Evolutionary conservation across 176 grass and related monocot genomes (phyloP).

Genomic region (Oryza nivara): DNA sequence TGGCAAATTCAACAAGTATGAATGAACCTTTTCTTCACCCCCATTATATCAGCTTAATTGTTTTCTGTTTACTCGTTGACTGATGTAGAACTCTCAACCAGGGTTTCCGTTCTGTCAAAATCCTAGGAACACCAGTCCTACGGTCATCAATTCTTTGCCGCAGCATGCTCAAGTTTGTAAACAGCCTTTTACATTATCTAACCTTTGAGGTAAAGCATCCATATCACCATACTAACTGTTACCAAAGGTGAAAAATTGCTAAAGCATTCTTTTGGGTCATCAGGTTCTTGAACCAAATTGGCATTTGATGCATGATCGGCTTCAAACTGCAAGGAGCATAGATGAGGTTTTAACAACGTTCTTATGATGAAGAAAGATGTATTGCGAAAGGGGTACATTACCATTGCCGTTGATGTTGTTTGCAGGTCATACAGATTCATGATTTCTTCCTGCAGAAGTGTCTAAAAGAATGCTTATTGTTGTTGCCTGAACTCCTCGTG

Average conservation of each 20-base stretch:
- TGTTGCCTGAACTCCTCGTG: constrained; percentile 87
- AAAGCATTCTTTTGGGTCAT: constrained; percentile 16
- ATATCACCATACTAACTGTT: constrained; percentile 39
- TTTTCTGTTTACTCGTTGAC: constrained; percentile 30
- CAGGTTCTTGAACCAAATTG: constrained; percentile 99
- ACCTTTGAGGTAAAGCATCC: constrained; percentile 87
- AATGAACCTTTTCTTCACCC: constrained; percentile 10
- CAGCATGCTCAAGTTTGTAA: constrained; percentile 97
- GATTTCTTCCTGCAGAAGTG: constrained; percentile 98
- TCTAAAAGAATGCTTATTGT: constrained; percentile 96
- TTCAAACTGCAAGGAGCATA: constrained; percentile 91
- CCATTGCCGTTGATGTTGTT: constrained; percentile 41
- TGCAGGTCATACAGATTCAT: constrained; percentile 94
- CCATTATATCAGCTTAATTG: constrained; percentile 8
- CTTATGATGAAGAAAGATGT: constrained; percentile 6
- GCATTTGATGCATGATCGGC: constrained; percentile 84
- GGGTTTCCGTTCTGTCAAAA: constrained; percentile 77
- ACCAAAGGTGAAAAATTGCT: not conserved
- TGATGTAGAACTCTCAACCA: constrained; percentile 53
- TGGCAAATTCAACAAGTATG: constrained; percentile 98
- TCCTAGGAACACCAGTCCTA: constrained; percentile 77
- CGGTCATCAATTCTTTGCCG: constrained; percentile 94
- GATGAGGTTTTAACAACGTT: constrained; percentile 74
- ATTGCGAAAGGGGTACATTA: constrained; percentile 2
- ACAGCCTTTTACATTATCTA: constrained; percentile 98